A percentile compares a stretch with the other conserved stretches of the same genome.
These are phyloP conservation scores for Ochetophila trinervis DNA, from an alignment of 306 rosid species.

Conservation along the genomic window DNA sequence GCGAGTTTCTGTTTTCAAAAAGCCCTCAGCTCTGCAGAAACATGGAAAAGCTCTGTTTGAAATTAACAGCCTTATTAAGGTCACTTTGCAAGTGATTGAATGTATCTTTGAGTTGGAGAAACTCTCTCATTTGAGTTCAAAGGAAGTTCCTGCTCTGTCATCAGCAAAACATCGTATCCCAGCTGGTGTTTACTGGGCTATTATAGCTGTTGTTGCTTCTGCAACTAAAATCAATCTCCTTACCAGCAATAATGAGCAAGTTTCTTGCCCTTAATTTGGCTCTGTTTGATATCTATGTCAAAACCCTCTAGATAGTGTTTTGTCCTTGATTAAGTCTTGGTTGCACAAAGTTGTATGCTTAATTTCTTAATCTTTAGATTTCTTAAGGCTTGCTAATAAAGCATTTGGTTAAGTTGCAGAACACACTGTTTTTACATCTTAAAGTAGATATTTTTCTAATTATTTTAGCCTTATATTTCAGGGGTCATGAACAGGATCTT, in stretches of 20 bases:
- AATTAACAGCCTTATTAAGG: conserved; percentile 44
- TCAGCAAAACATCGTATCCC: conserved; percentile 35
- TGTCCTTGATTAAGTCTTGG: background rate
- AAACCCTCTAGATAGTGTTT: too few relatives aligned
- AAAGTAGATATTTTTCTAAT: background rate
- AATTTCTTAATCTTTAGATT: too few relatives aligned
- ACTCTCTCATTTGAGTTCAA: conserved; percentile 29
- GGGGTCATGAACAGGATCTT: conserved; percentile 38
- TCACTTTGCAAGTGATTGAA: conserved; percentile 42
- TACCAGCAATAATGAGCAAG: conserved; percentile 40
- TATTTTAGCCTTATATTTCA: conserved; percentile 8
- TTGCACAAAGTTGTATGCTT: too few relatives aligned
- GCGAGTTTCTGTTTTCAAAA: conserved; percentile 45
- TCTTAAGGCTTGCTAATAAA: too few relatives aligned
- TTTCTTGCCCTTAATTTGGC: background rate
- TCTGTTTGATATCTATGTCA: background rate
- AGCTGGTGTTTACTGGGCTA: conserved; percentile 55
- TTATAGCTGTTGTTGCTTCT: conserved; percentile 41
- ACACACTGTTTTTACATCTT: background rate
- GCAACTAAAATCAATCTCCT: conserved; percentile 43
- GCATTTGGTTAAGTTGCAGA: too few relatives aligned
- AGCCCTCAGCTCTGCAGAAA: conserved; percentile 28
- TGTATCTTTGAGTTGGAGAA: conserved; percentile 39
- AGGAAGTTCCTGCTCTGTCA: conserved; percentile 42
- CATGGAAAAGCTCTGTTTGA: conserved; percentile 41